These are phyloP conservation scores for Cymbomonas tetramitiformis DNA, from an alignment of 139 green algal genomes.

Conservation along the genomic window DNA sequence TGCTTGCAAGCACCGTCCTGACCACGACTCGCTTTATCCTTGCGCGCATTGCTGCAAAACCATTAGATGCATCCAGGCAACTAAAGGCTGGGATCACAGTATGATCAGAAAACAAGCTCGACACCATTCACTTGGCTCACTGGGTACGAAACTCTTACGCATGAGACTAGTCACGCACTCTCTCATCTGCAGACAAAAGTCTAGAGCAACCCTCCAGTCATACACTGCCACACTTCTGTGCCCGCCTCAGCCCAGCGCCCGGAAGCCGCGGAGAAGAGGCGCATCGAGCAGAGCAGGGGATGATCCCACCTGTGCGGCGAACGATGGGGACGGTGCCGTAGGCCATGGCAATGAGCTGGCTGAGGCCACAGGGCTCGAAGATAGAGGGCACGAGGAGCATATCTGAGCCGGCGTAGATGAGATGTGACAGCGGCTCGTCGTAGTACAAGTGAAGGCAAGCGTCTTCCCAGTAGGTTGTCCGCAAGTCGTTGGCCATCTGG, in stretches of 20 bases:
- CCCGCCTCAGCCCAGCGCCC: not conserved
- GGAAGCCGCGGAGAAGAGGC: not conserved
- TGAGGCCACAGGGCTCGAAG: slow-evolving; percentile 57
- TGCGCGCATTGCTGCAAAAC: too few relatives aligned
- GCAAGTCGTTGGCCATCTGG: slow-evolving; percentile 6
- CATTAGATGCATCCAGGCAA: too few relatives aligned
- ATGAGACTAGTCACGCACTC: not conserved
- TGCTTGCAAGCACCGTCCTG: too few relatives aligned
- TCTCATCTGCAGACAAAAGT: not conserved
- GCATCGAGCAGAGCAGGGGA: not conserved
- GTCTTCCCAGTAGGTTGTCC: too few relatives aligned
- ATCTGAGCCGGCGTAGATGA: slow-evolving; percentile 82
- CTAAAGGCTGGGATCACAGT: too few relatives aligned
- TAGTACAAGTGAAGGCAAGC: too few relatives aligned
- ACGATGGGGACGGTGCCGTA: slow-evolving; percentile 73
- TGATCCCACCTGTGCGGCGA: slow-evolving; percentile 70
- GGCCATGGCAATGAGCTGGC: slow-evolving; percentile 79
- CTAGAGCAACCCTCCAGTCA: not conserved
- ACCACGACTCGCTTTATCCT: too few relatives aligned
- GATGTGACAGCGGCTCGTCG: slow-evolving; percentile 84
- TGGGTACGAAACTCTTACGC: not conserved
- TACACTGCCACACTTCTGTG: not conserved
- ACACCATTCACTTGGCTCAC: too few relatives aligned
- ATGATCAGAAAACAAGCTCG: too few relatives aligned
- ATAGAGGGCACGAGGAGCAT: slow-evolving; percentile 90